Evolutionary conservation across 306 rosid species (phyloP), one percentile per base, ranked within the genome.

Genomic region (Acacia acuminata): DNA sequence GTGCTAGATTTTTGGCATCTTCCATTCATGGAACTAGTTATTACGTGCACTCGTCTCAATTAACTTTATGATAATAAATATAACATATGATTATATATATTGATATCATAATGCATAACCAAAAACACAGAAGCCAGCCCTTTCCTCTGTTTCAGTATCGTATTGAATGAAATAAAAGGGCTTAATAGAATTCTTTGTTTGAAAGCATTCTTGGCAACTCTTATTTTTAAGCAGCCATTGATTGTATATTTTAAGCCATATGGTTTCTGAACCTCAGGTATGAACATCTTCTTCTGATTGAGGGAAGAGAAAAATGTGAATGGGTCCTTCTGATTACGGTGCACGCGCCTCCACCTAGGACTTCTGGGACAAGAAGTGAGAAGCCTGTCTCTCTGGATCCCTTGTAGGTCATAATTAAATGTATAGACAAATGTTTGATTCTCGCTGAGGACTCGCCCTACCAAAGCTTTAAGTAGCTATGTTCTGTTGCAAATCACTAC

Each of bases 271-370:
- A 81, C 55, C 82, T 82, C 86, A 96, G 99, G 87, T 96, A 90
- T 34, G 99, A 92, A 79, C 99, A 96, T 81, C 98, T 96, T n/a
- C n/a, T n/a, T 83, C 77, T 96, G 85, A 85, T 92, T 36, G 98
- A 92, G 84, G 91, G 94, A 79, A 92, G 99, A 85, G 99, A 96
- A 43, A 94, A 87, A 85, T 82, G 93, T 71, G 99, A 96, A 79
- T 96, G 99, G 99, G 82, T 91, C 83, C 98, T 96, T 77, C 99
- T 98, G 24, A 94, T 96, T 20, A 92, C 90, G 14, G 98, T 96
- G 67, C 97, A 90, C 84, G 97, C 99, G 34, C 93, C 97, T 71
- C 96, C 98, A 10, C 82, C 89, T 17, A 88, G 86, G 71, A 55
- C 89, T 77, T 87, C 92, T 82, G 90, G 88, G 68, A 65, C 85